Evolutionary conservation across 2,329 filamentous ascomycete species (phyloP).

Genomic region (Neonectria coccinea): DNA sequence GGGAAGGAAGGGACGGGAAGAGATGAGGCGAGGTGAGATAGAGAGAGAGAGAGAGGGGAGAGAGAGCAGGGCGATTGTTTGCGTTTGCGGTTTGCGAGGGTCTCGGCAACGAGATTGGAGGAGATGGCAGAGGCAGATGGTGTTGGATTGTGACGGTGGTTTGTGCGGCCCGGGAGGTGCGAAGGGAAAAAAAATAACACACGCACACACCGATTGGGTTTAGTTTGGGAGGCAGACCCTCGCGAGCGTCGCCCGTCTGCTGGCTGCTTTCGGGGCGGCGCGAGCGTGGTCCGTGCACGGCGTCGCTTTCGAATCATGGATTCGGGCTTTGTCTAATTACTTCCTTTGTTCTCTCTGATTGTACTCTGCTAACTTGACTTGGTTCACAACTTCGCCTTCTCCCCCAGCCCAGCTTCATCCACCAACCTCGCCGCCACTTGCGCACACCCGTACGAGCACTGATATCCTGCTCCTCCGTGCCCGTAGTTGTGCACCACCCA

Average conservation of each 20-base stretch:
- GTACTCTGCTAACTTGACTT: too few relatives aligned
- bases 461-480: conserved; percentile 80
- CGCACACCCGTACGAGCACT: conserved; percentile 52
- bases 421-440: conserved; percentile 29
- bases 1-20: conserved; percentile 15
- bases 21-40: conserved; percentile 17
- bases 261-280: conserved; percentile 7
- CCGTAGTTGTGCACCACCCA: conserved; percentile 83
- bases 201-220: conserved; percentile 22
- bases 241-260: neutral
- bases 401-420: conserved; percentile 13
- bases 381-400: conserved; percentile 5
- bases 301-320: neutral
- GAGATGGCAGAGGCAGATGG: conserved; percentile 17
- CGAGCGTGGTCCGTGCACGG: conserved; percentile 27
- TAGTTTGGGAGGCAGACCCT: conserved; percentile 16
- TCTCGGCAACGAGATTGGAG: conserved; percentile 15
- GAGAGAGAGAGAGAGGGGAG: conserved; percentile 18
- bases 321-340: neutral
- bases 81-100: conserved; percentile 1
- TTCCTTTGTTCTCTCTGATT: neutral
- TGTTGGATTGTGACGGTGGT: conserved; percentile 29
- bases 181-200: conserved; percentile 29
- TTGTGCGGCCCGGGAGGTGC: conserved; percentile 24
- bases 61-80: conserved; percentile 35